Evolutionary conservation across 352 stramenopile species (phyloP).

Genomic region (Phytophthora multivora): DNA sequence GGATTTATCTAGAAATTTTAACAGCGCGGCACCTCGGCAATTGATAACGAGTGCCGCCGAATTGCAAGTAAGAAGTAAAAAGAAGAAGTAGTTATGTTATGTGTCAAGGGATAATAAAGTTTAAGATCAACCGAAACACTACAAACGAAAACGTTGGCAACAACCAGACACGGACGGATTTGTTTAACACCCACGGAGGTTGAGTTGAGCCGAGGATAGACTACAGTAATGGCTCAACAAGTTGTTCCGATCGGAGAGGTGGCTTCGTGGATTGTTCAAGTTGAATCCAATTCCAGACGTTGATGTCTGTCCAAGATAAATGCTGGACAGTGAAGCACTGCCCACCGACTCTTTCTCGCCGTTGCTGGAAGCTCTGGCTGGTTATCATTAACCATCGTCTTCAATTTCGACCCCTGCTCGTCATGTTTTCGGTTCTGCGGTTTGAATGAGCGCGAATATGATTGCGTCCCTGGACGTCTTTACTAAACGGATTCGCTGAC

Average conservation of each 20-base stretch:
- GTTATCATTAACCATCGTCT: background rate
- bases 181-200: conserved; percentile 16
- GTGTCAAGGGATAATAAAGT: conserved; percentile 32
- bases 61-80: conserved; percentile 31
- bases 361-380: background rate
- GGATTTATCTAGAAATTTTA: conserved; percentile 24
- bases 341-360: conserved; percentile 1
- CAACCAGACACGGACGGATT: conserved; percentile 17
- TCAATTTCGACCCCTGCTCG: background rate
- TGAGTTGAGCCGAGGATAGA: conserved; percentile 12
- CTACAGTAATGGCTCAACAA: background rate
- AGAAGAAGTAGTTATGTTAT: conserved; percentile 31
- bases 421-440: background rate
- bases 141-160: conserved; percentile 1
- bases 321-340: conserved; percentile 3
- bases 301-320: conserved; percentile 12
- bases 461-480: conserved; percentile 20
- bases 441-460: conserved; percentile 13
- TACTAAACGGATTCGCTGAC: conserved; percentile 31
- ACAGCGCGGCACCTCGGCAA: conserved; percentile 8
- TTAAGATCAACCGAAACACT: conserved; percentile 6
- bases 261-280: conserved; percentile 20
- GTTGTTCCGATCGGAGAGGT: too few species aligned
- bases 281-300: conserved; percentile 2
- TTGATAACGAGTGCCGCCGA: conserved; percentile 25